Conservation (phyloP, 225 moss, liverwort and hornwort genomes). For the Marchantia polymorpha region DNA sequence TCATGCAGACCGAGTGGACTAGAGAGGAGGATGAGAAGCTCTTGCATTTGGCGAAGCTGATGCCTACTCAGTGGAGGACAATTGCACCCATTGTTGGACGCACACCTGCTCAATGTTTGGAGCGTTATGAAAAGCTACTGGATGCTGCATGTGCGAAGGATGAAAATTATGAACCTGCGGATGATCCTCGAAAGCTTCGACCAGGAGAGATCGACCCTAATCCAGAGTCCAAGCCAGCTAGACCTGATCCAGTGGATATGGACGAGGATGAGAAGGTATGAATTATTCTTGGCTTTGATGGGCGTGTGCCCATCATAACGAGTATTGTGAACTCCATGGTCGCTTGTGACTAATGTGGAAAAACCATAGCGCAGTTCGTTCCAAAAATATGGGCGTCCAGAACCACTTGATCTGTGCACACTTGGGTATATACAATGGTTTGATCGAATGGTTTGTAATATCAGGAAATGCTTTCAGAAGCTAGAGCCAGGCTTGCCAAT, state of each 20-base stretch:
- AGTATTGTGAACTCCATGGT: conserved; percentile 3
- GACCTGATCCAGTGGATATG: conserved; percentile 97
- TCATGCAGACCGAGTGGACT: conserved; percentile 83
- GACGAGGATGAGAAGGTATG: conserved; percentile 84
- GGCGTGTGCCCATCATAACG: conserved; percentile 8
- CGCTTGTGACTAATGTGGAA: not conserved
- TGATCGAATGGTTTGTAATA: conserved; percentile 23
- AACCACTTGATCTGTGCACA: not conserved
- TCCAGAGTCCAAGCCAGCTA: conserved; percentile 90
- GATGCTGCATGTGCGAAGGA: conserved; percentile 95
- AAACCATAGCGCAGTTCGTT: not conserved
- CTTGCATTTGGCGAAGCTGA: conserved; percentile 86
- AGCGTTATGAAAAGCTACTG: conserved; percentile 83
- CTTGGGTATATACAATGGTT: not conserved
- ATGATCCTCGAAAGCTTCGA: conserved; percentile 89
- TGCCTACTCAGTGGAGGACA: conserved; percentile 96
- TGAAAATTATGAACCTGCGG: conserved; percentile 89
- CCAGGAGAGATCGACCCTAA: conserved; percentile 95
- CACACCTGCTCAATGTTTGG: conserved; percentile 88
- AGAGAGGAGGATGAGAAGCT: conserved; percentile 98
- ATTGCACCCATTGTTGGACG: conserved; percentile 95
- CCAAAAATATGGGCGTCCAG: not conserved
- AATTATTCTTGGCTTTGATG: conserved; percentile 19
- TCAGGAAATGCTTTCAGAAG: conserved; percentile 85
- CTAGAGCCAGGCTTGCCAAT: conserved; percentile 90